Percentiles rank a stretch among this genome's conserved stretches.
phyloP scores from a whole-genome alignment of 2,329 filamentous ascomycete species.

The Chaetothyriales sp. region DNA sequence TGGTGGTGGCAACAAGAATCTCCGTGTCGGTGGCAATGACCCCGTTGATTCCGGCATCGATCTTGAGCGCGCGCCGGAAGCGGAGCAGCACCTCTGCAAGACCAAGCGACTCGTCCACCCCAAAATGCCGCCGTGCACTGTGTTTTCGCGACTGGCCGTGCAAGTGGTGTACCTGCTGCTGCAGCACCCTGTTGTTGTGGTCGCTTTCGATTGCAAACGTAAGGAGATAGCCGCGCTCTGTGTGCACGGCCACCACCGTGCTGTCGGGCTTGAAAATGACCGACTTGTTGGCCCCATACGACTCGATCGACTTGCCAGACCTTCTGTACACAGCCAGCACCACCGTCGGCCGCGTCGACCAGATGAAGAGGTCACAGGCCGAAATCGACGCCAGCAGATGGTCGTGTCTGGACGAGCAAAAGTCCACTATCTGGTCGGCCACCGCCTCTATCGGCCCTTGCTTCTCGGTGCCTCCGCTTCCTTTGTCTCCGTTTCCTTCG shows the following conservation, averaged over 20 bases:
- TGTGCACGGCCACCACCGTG: slow-evolving; percentile 82
- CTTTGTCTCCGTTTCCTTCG: slow-evolving; percentile 2
- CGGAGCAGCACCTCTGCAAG: slow-evolving; percentile 78
- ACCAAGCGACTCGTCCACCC: slow-evolving; percentile 67
- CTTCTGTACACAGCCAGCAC: slow-evolving; percentile 74
- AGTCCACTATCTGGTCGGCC: slow-evolving; percentile 44
- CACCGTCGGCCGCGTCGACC: slow-evolving; percentile 93
- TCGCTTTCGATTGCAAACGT: slow-evolving; percentile 88
- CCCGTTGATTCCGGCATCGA: slow-evolving; percentile 84
- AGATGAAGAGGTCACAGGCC: slow-evolving; percentile 71
- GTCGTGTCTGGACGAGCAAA: slow-evolving; percentile 65
- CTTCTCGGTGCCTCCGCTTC: neutral
- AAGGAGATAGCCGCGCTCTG: slow-evolving; percentile 72
- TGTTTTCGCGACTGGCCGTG: slow-evolving; percentile 34
- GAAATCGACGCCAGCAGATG: slow-evolving; percentile 83
- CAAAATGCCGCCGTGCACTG: slow-evolving; percentile 39
- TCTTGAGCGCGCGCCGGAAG: slow-evolving; percentile 95
- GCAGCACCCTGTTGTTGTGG: slow-evolving; percentile 68
- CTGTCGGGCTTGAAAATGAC: slow-evolving; percentile 82
- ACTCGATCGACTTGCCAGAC: slow-evolving; percentile 62
- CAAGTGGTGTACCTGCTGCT: slow-evolving; percentile 51
- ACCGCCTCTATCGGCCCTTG: neutral
- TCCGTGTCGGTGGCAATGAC: slow-evolving; percentile 85
- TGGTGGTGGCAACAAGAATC: slow-evolving; percentile 76
- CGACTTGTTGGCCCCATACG: slow-evolving; percentile 74